phyloP scores from a whole-genome alignment of 345 rosid genomes.

The Diplotaxis tenuifolia region DNA sequence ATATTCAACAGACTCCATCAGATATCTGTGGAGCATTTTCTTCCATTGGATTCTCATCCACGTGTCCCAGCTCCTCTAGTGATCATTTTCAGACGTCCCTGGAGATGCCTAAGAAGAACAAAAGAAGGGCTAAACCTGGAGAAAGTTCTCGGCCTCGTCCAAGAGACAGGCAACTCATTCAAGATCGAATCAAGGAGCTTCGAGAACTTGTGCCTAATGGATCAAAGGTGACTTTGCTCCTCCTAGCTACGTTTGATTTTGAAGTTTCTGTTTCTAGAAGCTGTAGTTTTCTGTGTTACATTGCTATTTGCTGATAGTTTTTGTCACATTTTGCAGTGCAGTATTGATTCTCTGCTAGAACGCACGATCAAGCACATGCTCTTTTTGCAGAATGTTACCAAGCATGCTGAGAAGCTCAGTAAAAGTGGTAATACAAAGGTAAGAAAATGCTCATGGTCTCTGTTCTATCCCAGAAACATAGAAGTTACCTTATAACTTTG shows the following conservation, averaged over 20 bases:
- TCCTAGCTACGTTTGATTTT: not conserved
- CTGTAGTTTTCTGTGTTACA: not conserved
- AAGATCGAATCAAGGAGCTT: constrained; percentile 95
- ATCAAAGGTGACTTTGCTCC: constrained; percentile 68
- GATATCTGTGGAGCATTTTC: constrained; percentile 60
- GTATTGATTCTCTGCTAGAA: constrained; percentile 95
- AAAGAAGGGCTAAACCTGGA: constrained; percentile 79
- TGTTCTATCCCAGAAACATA: not conserved
- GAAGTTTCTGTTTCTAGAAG: constrained; percentile 3
- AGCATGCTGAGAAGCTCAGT: constrained; percentile 86
- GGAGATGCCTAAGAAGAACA: constrained; percentile 64
- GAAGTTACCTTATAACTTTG: not conserved
- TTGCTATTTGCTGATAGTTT: constrained; percentile 31
- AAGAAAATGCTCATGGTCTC: not conserved
- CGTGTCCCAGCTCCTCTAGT: constrained; percentile 62
- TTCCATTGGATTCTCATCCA: constrained; percentile 68
- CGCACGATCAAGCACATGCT: constrained; percentile 93
- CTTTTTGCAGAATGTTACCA: constrained; percentile 74
- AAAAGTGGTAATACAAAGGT: constrained; percentile 73
- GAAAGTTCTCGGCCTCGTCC: constrained; percentile 93
- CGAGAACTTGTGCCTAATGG: constrained; percentile 95
- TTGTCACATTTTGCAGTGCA: constrained; percentile 62
- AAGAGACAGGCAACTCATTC: constrained; percentile 95
- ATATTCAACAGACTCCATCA: constrained; percentile 47
- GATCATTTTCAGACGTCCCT: constrained; percentile 62